Base-by-base conservation (phyloP, 2,329 filamentous ascomycete genomes). In the Thelonectria discophora region DNA sequence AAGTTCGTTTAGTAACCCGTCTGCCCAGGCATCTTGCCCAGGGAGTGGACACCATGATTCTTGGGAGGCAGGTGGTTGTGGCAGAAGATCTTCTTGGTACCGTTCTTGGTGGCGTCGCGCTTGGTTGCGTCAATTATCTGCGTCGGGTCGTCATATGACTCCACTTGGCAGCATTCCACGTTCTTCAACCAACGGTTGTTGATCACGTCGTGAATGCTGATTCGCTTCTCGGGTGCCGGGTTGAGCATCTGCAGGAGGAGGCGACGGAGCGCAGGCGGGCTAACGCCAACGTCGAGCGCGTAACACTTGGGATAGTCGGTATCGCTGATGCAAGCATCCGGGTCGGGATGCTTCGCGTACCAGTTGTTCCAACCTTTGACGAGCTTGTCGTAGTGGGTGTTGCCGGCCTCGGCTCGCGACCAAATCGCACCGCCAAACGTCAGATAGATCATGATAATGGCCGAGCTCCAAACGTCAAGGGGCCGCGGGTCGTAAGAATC, bases 401-500 rank as follows among this genome's bases (percentile, higher is more conserved):
- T 80, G 58, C 73, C 83, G 69, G 55, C 75, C 60, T 87, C 86
- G 1, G 92, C 91, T 65, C 87, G 86, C 52, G 85, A 82, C 93
- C 93, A 97, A 8, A 94, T 85, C 47, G 86, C 88, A 20, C 87
- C 91, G 45, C 87, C 86, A 71, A 90, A 91, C 40, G 86, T 86
- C 65, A 97, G 86, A 64, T 90, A 89, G 60, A 97, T 80, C 84
- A 92, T 94, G 66, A 95, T 90, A 59, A 97, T 89, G 21, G 89
- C 93, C 52, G 90, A 90, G 56, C 90, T 90, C 93, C 93, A 97
- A 12, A 96, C 90, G 72, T 97, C 93, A 12, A 96, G 80, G 4
- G 89, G 86, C 47, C 92, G 88, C 1, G 93, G 90, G 73, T 97
- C 93, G 70, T 85, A 88, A 53, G 82, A 77, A 70, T 79, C 77